Evolutionary conservation across 805 yeast species (phyloP).

Genomic region (Nakazawaea populi): DNA sequence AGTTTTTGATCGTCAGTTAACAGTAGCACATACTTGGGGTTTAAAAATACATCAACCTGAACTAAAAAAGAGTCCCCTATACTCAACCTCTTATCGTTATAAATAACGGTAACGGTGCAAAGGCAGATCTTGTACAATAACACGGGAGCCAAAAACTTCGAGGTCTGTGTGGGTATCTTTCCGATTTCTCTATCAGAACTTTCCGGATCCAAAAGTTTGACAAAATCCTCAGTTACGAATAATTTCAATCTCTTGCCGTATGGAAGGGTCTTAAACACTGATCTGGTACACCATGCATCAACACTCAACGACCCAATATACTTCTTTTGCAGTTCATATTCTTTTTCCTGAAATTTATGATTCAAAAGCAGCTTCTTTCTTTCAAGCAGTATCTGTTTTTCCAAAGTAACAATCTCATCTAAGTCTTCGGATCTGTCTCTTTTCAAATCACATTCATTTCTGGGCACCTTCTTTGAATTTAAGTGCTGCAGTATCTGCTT

Average conservation of each 20-base stretch:
- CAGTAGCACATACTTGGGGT: constrained; percentile 38
- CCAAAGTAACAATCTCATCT: neutral
- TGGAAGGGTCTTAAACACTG: constrained; percentile 40
- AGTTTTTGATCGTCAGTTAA: constrained; percentile 37
- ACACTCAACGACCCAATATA: constrained; percentile 58
- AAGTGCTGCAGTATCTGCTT: constrained; percentile 12
- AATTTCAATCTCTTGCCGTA: constrained; percentile 39
- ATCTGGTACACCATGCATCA: constrained; percentile 70
- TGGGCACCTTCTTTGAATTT: constrained; percentile 1
- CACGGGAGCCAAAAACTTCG: constrained; percentile 60
- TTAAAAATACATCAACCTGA: constrained; percentile 62
- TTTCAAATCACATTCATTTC: neutral
- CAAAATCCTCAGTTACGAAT: constrained; percentile 18
- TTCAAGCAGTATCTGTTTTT: neutral
- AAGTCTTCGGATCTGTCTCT: constrained; percentile 1
- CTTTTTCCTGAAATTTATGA: neutral
- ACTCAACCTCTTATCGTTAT: constrained; percentile 51
- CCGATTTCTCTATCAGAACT: constrained; percentile 58
- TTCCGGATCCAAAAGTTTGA: constrained; percentile 18
- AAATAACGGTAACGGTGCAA: constrained; percentile 54
- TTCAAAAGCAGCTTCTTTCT: neutral
- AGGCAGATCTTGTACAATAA: constrained; percentile 46
- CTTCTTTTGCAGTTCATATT: neutral
- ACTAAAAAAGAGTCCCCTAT: constrained; percentile 74
- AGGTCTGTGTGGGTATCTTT: constrained; percentile 64